Evolutionary conservation across 345 rosid species (phyloP), one percentile per base, ranked within the genome.

Genomic region (Eucalyptus sideroxylon): DNA sequence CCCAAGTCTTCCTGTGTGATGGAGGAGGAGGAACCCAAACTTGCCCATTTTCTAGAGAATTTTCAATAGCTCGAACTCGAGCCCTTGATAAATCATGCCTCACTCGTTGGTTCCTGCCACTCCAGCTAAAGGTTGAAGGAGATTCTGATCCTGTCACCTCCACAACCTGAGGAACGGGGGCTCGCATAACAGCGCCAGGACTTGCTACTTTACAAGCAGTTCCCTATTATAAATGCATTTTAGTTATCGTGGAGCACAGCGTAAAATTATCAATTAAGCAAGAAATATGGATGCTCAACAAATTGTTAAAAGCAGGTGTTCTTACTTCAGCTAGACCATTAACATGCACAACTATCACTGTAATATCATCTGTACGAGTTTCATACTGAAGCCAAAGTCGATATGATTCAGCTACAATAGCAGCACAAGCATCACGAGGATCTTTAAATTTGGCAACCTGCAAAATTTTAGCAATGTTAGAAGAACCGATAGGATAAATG

Each of bases 381-480:
- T 98, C 99, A 90, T 96, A 98, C 90, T 98, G 99, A 86, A 98
- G 95, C 99, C 99, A 98, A 90, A 98, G 93, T 89, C 99, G 96
- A 93, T 98, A 98, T 87, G 99, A 95, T 96, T 98, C 99, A 50
- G 99, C 99, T 83, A 98, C 99, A 92, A 98, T 96, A 67, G 99
- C 99, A 92, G 99, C 99, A 93, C 99, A 98, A 91, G 99, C 99
- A 94, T 98, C 99, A 31, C 98, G 98, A 45, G 99, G 99, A 94
- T 98, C 99, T 90, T 95, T 94, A 92, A 95, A 93, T 90, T 98
- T 98, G 89, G 96, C 97, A 91, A 98, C 98, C 99, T 98, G 93
- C 62, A 92, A 90, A 90, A n/a, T 50, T 81, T 16, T 49, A 87
- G 49, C 87, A 83, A 40, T 86, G 86, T 45, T 83, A 86, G 59